Evolutionary conservation across 2,329 filamentous ascomycete genomes (phyloP).

Genomic region (Pseudopyricularia cyperi): DNA sequence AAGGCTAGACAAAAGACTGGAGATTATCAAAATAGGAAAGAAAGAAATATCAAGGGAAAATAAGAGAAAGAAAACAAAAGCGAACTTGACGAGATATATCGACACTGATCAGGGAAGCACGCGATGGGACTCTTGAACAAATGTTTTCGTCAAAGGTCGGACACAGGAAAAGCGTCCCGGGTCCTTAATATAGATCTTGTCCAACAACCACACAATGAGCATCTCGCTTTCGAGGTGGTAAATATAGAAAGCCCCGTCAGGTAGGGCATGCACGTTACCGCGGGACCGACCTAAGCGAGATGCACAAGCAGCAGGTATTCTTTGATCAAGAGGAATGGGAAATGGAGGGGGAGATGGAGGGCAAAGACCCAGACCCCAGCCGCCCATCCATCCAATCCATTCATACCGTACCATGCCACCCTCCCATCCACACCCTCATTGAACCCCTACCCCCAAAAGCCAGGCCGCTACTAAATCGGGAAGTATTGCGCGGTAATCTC

Average conservation of each 20-base stretch:
- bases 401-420: no score
- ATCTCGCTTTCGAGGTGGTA: background rate
- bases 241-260: background rate
- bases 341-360: background rate
- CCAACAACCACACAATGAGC: no score
- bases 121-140: background rate
- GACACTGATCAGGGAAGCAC: background rate
- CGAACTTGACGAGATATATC: slow-evolving; percentile 3
- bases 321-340: background rate
- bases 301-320: background rate
- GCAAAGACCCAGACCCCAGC: no score
- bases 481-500: background rate
- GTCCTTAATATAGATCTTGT: slow-evolving; percentile 2
- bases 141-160: background rate
- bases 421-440: background rate
- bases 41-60: slow-evolving; percentile 5
- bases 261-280: background rate
- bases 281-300: background rate
- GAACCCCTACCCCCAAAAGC: background rate
- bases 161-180: background rate
- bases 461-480: background rate
- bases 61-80: slow-evolving; percentile 3
- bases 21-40: slow-evolving; percentile 4
- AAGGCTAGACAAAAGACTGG: slow-evolving; percentile 5
- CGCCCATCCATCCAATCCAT: no score